Base-by-base conservation (phyloP, 768 basidiomycete genomes). In the Russula earlei region DNA sequence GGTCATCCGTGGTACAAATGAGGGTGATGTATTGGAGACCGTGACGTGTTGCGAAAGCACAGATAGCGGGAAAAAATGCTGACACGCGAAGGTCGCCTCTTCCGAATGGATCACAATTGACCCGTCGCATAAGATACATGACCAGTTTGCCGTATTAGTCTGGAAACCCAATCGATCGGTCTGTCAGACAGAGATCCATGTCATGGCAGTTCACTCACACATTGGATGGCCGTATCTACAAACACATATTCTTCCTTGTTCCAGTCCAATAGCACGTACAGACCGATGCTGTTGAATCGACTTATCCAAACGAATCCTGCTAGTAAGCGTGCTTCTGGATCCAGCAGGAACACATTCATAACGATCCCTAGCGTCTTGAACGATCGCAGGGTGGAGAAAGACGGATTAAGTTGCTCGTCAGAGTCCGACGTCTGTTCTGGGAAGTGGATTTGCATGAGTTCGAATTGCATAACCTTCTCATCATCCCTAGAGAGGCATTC, bases 71-170 rank as follows among this genome's bases (percentile, higher is more conserved):
- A 85, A 87, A 63, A 85, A 85, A 62, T 85, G 77, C 66, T 87
- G 85, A 54, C 70, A 79, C 0, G 83, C 84, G 4, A 74, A 74
- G 8, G 81, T 79, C 50, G 76, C 77, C 66, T 85, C 84, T 68
- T 87, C 85, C 36, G 79, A 83, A 62, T 87, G 85, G 36, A 87
- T 83, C 34, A 86, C 83, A 55, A 87, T 83, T 59, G 84, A 77
- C 47, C 72, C 70, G 60, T 86, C 76, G 63, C 77, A 79, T 10
- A 86, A 67, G 45, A 86, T 86, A 63, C 85, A 87, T 22, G 84
- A 85, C 85, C 85, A 87, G 55, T 86, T 87, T 10, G 84, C 82
- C 19, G 82, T 83, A 65, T 75, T 72, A 12, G 78, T 74, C 85
- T 86, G 57, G 36, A 25, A 38, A 17, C 29, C 36, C 14, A 60